phyloP scores from a whole-genome alignment of 306 rosid species.

The Sicyos baderoa region DNA sequence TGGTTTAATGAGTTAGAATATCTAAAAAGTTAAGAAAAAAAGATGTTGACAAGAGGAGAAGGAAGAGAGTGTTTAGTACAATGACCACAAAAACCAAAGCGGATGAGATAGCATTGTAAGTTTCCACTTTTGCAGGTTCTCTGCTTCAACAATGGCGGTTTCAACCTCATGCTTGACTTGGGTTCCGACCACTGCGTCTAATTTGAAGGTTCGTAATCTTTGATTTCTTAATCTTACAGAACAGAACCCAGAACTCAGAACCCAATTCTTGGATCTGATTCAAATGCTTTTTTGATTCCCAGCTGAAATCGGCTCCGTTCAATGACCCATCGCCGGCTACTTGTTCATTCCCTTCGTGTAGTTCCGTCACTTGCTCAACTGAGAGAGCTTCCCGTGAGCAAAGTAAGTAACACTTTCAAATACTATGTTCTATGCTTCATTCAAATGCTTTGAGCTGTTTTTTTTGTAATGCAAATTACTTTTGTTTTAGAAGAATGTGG shows the following conservation, averaged over 20 bases:
- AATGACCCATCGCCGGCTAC: constrained; percentile 34
- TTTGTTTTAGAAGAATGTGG: neutral
- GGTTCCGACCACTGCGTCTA: constrained; percentile 42
- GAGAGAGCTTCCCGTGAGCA: constrained; percentile 38
- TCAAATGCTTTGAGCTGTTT: constrained; percentile 4
- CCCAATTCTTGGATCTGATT: constrained; percentile 9
- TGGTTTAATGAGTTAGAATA: neutral
- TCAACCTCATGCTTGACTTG: constrained; percentile 54
- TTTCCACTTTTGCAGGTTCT: constrained; percentile 24
- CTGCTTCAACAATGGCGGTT: constrained; percentile 42
- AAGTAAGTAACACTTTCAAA: constrained; percentile 37
- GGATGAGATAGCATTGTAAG: constrained; percentile 24
- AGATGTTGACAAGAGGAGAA: no score
- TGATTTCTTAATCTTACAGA: neutral
- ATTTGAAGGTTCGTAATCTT: constrained; percentile 42
- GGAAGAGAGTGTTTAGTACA: no score
- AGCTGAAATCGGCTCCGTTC: constrained; percentile 44
- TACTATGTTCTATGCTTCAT: constrained; percentile 8
- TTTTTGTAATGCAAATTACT: neutral
- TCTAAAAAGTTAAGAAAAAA: neutral
- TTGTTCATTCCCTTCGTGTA: constrained; percentile 33
- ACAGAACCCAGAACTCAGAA: neutral
- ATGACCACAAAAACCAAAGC: constrained; percentile 29
- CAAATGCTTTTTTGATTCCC: constrained; percentile 21
- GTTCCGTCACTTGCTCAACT: constrained; percentile 30